Percentiles rank a stretch among this genome's conserved stretches.
phyloP scores from a whole-genome alignment of 345 rosid genomes.

The Populus davidiana region DNA sequence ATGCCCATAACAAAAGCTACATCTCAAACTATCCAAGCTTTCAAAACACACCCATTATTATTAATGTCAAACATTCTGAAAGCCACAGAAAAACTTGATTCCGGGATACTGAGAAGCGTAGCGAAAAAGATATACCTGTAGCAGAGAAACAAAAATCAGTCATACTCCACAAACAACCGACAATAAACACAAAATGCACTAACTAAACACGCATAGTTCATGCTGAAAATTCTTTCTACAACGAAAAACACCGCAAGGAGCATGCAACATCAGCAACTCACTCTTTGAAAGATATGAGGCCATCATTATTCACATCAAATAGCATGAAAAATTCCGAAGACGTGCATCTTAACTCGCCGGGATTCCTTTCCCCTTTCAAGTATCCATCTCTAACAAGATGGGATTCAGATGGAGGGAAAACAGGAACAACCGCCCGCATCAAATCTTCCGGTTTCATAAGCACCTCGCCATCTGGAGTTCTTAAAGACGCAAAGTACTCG shows the following conservation, averaged over 20 bases:
- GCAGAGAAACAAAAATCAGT: conserved; percentile 8
- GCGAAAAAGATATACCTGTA: conserved; percentile 90
- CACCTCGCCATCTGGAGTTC: conserved; percentile 56
- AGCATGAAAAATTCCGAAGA: conserved; percentile 91
- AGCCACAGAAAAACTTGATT: conserved; percentile 73
- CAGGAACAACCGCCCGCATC: conserved; percentile 92
- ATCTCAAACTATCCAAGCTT: conserved; percentile 1
- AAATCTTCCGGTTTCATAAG: conserved; percentile 81
- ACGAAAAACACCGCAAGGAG: too few species aligned
- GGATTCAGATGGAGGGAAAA: conserved; percentile 94
- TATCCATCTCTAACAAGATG: conserved; percentile 79
- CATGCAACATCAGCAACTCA: conserved; percentile 34
- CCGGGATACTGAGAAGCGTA: conserved; percentile 86
- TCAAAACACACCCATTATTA: conserved; percentile 60
- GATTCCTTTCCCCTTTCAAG: conserved; percentile 81
- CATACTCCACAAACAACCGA: conserved; percentile 3
- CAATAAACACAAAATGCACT: neutral
- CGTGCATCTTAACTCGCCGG: conserved; percentile 71
- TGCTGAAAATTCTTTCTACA: too few species aligned
- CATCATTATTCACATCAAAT: conserved; percentile 75
- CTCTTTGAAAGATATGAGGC: conserved; percentile 90
- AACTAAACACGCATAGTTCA: neutral
- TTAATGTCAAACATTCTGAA: conserved; percentile 91
- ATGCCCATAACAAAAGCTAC: too few species aligned
- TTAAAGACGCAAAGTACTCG: conserved; percentile 76